Base-by-base conservation (phyloP, 306 rosid species). In the Vigna trinervia region DNA sequence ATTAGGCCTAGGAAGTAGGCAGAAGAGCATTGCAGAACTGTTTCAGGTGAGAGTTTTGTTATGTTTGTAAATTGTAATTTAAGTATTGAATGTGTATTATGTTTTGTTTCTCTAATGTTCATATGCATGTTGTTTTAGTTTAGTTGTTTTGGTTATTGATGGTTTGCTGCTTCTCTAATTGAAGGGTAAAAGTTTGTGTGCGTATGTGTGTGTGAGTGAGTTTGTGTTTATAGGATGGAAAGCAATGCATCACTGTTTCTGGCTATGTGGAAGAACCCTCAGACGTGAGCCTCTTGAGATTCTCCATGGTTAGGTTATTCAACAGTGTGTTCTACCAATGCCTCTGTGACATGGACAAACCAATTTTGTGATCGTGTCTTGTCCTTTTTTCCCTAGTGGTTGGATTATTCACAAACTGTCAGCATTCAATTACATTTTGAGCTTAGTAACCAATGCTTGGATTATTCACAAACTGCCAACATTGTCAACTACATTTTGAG, bases 1-100 rank as follows among this genome's bases (percentile, higher is more conserved):
- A 66, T 66, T 94, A 36, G 98, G 97, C 36, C 90, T 88, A 74
- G 94, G 94, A 43, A 91, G 83, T 81, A 87, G 86, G 87, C 97
- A 87, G 65, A 92, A 86, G 86, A 90, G 93, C 67, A 87, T 89
- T 74, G 93, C 91, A 8, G 95, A 92, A 45, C 81, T 95, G 34
- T 80, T 90, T 88, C 93, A 92, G 91, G 98, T 92, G 82, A 70
- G 59, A 47, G 41, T 48, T 70, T 9, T 17, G 0, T 2, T 22
- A 58, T 67, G 62, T 15, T 50, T 39, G 43, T 73, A 14, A 62
- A 22, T 41, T 82, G 76, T 58, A 56, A 32, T 56, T 69, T 14
- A 5, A 22, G 3, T 57, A 11, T 8, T 69, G 28, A 50, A 11
- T 62, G 54, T 62, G 15, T 71, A 9, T 20, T 22, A 19, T 22